phyloP scores from a whole-genome alignment of 1,284 basidiomycete genomes.

The Boletus mariae region DNA sequence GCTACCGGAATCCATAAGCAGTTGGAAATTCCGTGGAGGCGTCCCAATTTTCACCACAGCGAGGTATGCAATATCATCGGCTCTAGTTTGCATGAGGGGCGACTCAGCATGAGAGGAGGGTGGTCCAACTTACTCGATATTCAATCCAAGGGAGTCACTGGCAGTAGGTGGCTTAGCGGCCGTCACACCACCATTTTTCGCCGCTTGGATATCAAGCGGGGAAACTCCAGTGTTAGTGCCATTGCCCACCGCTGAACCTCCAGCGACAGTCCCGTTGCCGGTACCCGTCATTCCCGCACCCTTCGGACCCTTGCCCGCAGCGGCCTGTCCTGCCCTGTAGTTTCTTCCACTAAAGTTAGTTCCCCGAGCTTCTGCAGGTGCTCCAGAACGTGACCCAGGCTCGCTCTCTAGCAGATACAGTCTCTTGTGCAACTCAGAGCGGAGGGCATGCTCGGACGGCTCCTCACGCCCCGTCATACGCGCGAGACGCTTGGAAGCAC shows the following conservation, averaged over 20 bases:
- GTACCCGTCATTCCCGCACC: not conserved
- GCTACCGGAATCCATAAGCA: slow-evolving; percentile 86
- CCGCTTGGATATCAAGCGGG: slow-evolving; percentile 38
- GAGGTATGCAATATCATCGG: slow-evolving; percentile 55
- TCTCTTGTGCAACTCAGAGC: slow-evolving; percentile 52
- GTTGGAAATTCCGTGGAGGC: slow-evolving; percentile 63
- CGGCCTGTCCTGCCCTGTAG: slow-evolving; percentile 10
- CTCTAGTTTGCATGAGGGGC: slow-evolving; percentile 27
- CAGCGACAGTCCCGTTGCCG: slow-evolving; percentile 7
- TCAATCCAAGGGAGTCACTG: slow-evolving; percentile 63
- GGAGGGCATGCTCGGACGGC: slow-evolving; percentile 49
- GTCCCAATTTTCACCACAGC: slow-evolving; percentile 77
- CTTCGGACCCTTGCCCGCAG: not conserved
- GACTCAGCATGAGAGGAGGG: not conserved
- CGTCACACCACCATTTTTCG: slow-evolving; percentile 43
- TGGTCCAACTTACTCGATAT: slow-evolving; percentile 55
- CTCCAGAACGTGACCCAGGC: slow-evolving; percentile 14
- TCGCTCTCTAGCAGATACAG: slow-evolving; percentile 39
- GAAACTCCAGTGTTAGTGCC: slow-evolving; percentile 34
- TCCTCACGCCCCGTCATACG: slow-evolving; percentile 60
- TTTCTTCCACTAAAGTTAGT: slow-evolving; percentile 11
- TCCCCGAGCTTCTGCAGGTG: slow-evolving; percentile 1
- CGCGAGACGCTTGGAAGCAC: slow-evolving; percentile 59
- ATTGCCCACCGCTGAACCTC: slow-evolving; percentile 7
- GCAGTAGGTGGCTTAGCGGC: slow-evolving; percentile 49